Conservation (phyloP, 257 asterid species). For the Primulina huaijiensis region DNA sequence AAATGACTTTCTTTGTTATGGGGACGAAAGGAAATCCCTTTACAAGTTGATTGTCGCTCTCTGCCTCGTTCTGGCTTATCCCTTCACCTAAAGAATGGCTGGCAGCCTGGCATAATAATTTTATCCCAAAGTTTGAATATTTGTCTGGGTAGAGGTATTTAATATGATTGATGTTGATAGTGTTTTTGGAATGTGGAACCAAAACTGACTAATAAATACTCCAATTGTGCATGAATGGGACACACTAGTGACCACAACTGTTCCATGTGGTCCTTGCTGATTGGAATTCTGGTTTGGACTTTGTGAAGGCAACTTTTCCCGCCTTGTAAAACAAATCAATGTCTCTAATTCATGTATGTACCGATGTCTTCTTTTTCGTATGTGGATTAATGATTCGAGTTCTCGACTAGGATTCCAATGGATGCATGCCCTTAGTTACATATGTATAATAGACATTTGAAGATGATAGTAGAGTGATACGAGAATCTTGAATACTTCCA, state of each 20-base stretch:
- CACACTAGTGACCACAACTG: neutral
- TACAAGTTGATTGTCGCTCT: neutral
- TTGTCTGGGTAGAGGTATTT: neutral
- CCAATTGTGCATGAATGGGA: constrained; percentile 4
- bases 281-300: neutral
- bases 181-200: neutral
- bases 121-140: neutral
- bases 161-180: neutral
- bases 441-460: neutral
- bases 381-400: too few relatives aligned
- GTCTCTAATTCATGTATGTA: too few relatives aligned
- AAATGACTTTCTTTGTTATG: neutral
- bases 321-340: too few relatives aligned
- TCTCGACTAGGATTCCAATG: too few relatives aligned
- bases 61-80: neutral
- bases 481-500: neutral
- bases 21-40: neutral
- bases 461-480: neutral
- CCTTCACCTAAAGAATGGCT: neutral
- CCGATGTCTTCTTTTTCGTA: too few relatives aligned
- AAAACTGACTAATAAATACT: neutral
- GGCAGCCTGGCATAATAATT: neutral
- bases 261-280: constrained; percentile 4
- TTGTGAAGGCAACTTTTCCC: neutral
- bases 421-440: too few relatives aligned